Evolutionary conservation across 495 filamentous ascomycete species (phyloP).

Genomic region (Bombardia bombarda): DNA sequence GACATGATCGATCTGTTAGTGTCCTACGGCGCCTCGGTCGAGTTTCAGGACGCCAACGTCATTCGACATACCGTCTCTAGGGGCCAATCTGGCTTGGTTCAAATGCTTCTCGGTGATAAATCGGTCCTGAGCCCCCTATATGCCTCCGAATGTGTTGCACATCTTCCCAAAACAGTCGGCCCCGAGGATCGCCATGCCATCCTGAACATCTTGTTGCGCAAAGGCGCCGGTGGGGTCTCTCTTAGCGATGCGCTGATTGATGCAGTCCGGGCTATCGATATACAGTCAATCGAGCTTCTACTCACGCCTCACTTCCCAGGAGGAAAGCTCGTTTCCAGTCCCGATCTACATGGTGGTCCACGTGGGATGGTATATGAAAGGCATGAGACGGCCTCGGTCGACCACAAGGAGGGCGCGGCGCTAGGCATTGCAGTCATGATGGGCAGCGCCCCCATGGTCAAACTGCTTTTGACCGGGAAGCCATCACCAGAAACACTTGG

Average conservation of each 20-base stretch:
- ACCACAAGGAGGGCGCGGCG: conserved; percentile 34
- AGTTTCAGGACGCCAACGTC: conserved; percentile 32
- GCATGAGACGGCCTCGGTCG: conserved; percentile 37
- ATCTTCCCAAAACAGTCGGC: conserved; percentile 32
- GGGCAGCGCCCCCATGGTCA: conserved; percentile 28
- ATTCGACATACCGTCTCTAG: conserved; percentile 28
- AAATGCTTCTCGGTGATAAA: conserved; percentile 28
- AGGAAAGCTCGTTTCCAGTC: conserved; percentile 12
- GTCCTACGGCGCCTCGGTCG: conserved; percentile 36
- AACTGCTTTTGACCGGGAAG: conserved; percentile 28
- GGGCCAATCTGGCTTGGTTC: conserved; percentile 29
- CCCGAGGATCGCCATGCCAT: conserved; percentile 34
- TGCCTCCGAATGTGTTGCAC: conserved; percentile 35
- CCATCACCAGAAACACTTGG: conserved; percentile 31
- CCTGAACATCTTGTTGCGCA: conserved; percentile 29
- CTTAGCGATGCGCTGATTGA: conserved; percentile 34
- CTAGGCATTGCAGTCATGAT: conserved; percentile 31
- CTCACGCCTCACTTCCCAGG: conserved; percentile 32
- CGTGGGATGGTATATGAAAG: conserved; percentile 23
- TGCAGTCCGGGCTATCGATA: conserved; percentile 30
- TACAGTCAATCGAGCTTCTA: conserved; percentile 31
- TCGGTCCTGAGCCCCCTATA: conserved; percentile 25
- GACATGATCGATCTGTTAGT: conserved; percentile 40
- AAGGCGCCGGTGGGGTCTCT: conserved; percentile 29
- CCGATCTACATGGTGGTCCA: conserved; percentile 14